Base-by-base conservation (phyloP, 192 early-diverging fungal species). In the Coemansia sp. region DNA sequence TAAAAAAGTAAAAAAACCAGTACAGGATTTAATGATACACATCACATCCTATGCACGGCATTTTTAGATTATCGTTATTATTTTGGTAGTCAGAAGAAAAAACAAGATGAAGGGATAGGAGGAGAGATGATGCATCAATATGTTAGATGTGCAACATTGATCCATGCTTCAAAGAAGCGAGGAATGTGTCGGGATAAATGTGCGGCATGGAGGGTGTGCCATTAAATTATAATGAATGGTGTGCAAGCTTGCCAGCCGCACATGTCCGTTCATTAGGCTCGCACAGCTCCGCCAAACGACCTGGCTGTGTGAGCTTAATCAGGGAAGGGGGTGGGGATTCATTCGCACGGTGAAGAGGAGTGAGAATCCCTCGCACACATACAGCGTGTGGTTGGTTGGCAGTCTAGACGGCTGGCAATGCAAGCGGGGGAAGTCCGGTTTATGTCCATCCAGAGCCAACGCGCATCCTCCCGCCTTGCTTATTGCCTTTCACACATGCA, bases 1-100 rank as follows among this genome's bases (percentile, higher is more conserved):
- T 41, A 40, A 40, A 59, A 41, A 26, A 15, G 39, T 40, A 59
- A 59, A 59, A 39, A 58, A 58, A 58, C 12, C 16, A 48, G 16
- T 48, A n/a, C 47, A 48, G 16, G 47, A 48, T 11, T n/a, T 48
- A 15, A 48, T 48, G 47, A 41, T 18, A 59, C 39, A 38, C 57
- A 59, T 18, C 16, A n/a, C n/a, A n/a, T n/a, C n/a, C 26, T 40
- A 26, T 9, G 54, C 26, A 26, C 26, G 32, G 10, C 2, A 12
- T 41, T 15, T 6, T 59, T 5, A 3, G n/a, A 16, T 9, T 23
- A 2, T 10, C n/a, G 38, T 18, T n/a, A 37, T 52, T 6, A 53
- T 15, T n/a, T 59, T 16, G 39, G 39, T 59, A 12, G 16, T 8
- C n/a, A 48, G 16, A 48, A 48, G 1, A 48, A 48, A 15, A 48